phyloP scores from a whole-genome alignment of 352 stramenopile genomes.

The Phytophthora pistaciae region DNA sequence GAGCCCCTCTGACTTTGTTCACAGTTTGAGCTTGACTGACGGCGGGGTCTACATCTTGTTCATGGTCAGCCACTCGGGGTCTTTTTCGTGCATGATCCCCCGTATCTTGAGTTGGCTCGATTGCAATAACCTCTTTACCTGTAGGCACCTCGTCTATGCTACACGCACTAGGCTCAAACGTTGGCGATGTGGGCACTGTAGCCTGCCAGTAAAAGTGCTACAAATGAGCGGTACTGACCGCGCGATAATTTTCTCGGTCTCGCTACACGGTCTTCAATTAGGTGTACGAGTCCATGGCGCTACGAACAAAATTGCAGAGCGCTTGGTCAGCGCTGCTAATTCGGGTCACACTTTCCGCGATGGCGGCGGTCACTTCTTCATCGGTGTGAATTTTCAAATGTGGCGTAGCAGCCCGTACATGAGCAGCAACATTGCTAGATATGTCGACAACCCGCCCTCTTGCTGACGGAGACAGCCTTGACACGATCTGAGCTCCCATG shows the following conservation, averaged over 20 bases:
- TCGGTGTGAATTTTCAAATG: background rate
- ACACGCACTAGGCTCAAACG: background rate
- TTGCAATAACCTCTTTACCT: too few species aligned
- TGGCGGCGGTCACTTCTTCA: background rate
- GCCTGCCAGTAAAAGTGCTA: background rate
- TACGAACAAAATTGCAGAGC: background rate
- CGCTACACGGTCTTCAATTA: background rate
- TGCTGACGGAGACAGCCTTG: background rate
- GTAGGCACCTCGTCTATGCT: too few species aligned
- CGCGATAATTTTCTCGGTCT: background rate
- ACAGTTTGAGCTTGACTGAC: background rate
- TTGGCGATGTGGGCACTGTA: background rate
- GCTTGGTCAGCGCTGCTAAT: background rate
- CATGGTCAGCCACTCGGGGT: background rate
- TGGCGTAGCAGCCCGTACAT: background rate
- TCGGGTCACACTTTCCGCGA: background rate
- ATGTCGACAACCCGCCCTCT: background rate
- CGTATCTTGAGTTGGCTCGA: background rate
- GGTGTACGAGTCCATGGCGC: background rate
- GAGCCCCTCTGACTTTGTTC: too few species aligned
- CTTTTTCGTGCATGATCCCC: background rate
- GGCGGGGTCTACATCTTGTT: background rate
- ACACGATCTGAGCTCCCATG: background rate
- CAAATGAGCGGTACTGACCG: background rate
- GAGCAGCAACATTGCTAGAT: background rate